phyloP scores from a whole-genome alignment of 768 basidiomycete species.

The Sarcodon aspratus region DNA sequence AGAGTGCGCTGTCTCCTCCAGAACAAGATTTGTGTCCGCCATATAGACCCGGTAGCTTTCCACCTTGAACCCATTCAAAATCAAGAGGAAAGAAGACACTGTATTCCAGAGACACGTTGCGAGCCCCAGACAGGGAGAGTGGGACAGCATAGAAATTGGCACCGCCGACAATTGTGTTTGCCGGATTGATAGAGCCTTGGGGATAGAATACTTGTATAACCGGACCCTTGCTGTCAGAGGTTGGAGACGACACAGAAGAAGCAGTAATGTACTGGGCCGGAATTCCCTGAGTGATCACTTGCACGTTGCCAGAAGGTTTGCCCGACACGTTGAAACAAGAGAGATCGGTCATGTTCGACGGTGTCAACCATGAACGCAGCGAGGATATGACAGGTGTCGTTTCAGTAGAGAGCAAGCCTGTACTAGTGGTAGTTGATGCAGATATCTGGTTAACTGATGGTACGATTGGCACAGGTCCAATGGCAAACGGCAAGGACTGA shows the following conservation, averaged over 20 bases:
- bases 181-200: slow-evolving; percentile 56
- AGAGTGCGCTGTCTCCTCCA: slow-evolving; percentile 57
- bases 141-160: slow-evolving; percentile 56
- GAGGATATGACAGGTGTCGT: slow-evolving; percentile 5
- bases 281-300: no score
- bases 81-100: slow-evolving; percentile 66
- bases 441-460: not conserved
- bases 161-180: slow-evolving; percentile 45
- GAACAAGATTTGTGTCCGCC: slow-evolving; percentile 60
- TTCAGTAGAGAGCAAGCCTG: slow-evolving; percentile 2
- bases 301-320: no score
- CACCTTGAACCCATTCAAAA: slow-evolving; percentile 73
- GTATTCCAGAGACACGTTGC: slow-evolving; percentile 50
- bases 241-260: slow-evolving; percentile 7
- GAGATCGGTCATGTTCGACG: slow-evolving; percentile 45
- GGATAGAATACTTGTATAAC: slow-evolving; percentile 61
- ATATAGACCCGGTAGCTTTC: slow-evolving; percentile 78
- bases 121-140: slow-evolving; percentile 31
- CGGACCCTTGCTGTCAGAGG: slow-evolving; percentile 23
- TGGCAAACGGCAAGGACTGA: no score
- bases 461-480: no score
- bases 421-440: slow-evolving; percentile 1
- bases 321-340: slow-evolving; percentile 38
- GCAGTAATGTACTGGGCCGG: not conserved
- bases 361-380: slow-evolving; percentile 33